Base-by-base conservation (phyloP, 345 rosid genomes). In the Noccaea bulbosa region DNA sequence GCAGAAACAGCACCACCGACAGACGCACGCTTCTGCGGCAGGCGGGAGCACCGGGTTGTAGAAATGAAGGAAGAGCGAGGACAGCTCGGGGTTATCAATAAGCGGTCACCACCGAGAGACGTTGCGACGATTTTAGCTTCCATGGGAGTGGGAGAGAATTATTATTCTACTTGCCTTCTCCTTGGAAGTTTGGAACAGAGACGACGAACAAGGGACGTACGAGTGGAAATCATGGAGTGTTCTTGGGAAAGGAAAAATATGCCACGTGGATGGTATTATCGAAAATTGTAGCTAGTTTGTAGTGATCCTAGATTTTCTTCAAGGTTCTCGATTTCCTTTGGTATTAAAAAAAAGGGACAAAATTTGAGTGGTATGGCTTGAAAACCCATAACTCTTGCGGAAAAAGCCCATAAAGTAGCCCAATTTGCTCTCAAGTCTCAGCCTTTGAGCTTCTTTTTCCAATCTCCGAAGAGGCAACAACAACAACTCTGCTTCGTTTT, bases 51-150 rank as follows among this genome's bases (percentile, higher is more conserved):
- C 1, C 16, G 76, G 16, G 44, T 0, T 1, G 77, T 39, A 7
- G 79, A 24, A 0, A 71, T 53, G 10, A 10, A 63, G 47, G 79
- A 71, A 50, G 69, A 44, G 56, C 11, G 61, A 55, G 67, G 66
- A 32, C 11, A 52, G 2, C 11, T 72, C 0, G 81, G 70, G 62
- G 5, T 14, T 4, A 38, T 10, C 33, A 30, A n/a, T 24, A 66
- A 70, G n/a, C 47, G 66, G 5, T 65, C 46, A 14, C 52, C 35
- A 0, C 5, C 0, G 11, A 67, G 70, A 46, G 74, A 77, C 61
- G 33, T 67, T 32, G 69, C 52, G 10, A 75, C 5, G 43, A 83
- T 62, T 71, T 71, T 71, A 64, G 71, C 67, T 45, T 83, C 85
- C 87, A 84, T 84, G 44, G 67, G 9, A 66, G 55, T 83, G 44